Conservation (phyloP, 1,284 basidiomycete species). For the Mixia osmundae region DNA sequence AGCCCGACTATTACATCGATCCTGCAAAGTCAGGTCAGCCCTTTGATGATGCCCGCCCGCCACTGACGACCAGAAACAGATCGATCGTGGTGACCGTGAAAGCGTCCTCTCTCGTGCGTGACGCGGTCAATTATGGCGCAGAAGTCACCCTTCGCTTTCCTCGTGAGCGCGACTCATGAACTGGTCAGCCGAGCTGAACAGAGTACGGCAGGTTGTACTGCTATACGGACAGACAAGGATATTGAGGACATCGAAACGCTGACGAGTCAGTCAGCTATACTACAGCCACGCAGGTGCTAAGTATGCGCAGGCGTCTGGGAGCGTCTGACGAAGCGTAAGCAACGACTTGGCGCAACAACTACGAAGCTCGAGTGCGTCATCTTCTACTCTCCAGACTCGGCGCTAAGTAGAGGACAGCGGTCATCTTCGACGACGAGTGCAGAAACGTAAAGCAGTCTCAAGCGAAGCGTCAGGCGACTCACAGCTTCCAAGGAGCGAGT, state of each 20-base stretch:
- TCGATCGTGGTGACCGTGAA: constrained; percentile 75
- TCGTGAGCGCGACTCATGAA: not conserved
- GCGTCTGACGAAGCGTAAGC: not conserved
- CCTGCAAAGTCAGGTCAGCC: constrained; percentile 39
- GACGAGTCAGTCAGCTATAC: not conserved
- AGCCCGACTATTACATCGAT: constrained; percentile 54
- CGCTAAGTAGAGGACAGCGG: not conserved
- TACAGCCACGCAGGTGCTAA: not conserved
- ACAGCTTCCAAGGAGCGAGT: not conserved
- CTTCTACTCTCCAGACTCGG: not conserved
- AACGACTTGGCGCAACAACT: not conserved
- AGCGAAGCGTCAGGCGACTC: no score
- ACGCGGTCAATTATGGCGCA: constrained; percentile 24
- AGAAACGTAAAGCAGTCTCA: no score
- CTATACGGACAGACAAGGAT: not conserved
- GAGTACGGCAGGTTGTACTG: not conserved
- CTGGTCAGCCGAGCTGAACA: not conserved
- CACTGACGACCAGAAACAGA: constrained; percentile 22
- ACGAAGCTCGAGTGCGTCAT: not conserved
- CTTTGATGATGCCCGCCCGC: not conserved
- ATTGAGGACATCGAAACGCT: not conserved
- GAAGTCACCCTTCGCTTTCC: constrained; percentile 18
- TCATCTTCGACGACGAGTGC: not conserved
- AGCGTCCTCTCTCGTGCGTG: constrained; percentile 56
- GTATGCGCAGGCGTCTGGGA: not conserved